phyloP scores from a whole-genome alignment of 129 eudicot species.

The Tanacetum coccineum region DNA sequence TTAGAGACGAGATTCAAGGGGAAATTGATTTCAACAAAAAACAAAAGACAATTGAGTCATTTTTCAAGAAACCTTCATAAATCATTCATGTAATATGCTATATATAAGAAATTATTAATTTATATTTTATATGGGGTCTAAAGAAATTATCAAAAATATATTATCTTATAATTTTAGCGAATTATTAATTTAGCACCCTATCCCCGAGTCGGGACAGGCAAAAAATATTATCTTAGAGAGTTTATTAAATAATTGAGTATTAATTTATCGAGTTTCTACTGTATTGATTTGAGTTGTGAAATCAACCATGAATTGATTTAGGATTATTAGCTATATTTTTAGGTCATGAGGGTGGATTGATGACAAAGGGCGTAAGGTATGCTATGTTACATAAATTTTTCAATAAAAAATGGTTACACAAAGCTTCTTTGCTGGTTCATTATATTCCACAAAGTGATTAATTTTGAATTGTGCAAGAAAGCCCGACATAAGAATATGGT shows the following conservation, averaged over 20 bases:
- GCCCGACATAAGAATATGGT: no score
- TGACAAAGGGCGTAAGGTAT: no score
- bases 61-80: slow-evolving; percentile 28
- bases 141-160: slow-evolving; percentile 33
- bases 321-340: no score
- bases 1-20: slow-evolving; percentile 30
- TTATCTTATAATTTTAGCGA: slow-evolving; percentile 40
- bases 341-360: no score
- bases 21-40: slow-evolving; percentile 21
- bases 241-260: slow-evolving; percentile 37
- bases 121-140: slow-evolving; percentile 33
- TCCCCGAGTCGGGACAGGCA: slow-evolving; percentile 34
- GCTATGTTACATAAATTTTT: no score
- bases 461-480: no score
- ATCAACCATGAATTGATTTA: no score
- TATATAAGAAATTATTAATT: slow-evolving; percentile 28
- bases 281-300: no score
- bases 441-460: no score
- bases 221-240: slow-evolving; percentile 38
- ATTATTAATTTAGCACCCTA: slow-evolving; percentile 36
- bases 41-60: not conserved
- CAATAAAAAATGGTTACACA: no score
- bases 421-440: no score
- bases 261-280: slow-evolving; percentile 36
- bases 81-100: slow-evolving; percentile 28